Conservation (phyloP, 1,284 basidiomycete genomes). For the Chiua sp. region DNA sequence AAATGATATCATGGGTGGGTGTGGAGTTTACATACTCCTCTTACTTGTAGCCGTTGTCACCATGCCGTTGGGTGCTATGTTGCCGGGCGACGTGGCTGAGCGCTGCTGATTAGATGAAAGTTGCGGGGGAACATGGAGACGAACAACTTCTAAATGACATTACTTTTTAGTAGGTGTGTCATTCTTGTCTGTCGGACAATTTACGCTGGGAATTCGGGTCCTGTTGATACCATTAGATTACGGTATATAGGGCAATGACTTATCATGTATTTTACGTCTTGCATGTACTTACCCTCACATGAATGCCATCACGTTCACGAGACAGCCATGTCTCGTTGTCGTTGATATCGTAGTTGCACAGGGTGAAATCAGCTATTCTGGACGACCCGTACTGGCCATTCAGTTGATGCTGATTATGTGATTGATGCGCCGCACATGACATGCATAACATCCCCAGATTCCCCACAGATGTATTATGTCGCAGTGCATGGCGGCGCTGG, state of each 20-base stretch:
- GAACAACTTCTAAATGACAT: not conserved
- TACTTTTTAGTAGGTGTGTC: slow-evolving; percentile 14
- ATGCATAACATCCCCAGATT: slow-evolving; percentile 18
- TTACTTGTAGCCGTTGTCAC: slow-evolving; percentile 23
- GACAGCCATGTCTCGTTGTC: slow-evolving; percentile 5
- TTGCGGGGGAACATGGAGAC: not conserved
- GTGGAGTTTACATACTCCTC: slow-evolving; percentile 40
- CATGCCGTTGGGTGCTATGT: slow-evolving; percentile 26
- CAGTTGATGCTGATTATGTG: not conserved
- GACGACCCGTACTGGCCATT: not conserved
- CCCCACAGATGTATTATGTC: slow-evolving; percentile 35
- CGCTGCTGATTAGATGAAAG: slow-evolving; percentile 18
- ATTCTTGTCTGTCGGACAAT: slow-evolving; percentile 14
- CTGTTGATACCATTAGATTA: slow-evolving; percentile 2
- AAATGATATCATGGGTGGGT: slow-evolving; percentile 39
- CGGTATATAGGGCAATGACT: slow-evolving; percentile 2
- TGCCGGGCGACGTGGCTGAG: slow-evolving; percentile 29
- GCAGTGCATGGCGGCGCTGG: slow-evolving; percentile 78
- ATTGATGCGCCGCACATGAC: not conserved
- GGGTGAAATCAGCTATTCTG: not conserved
- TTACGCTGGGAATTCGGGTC: slow-evolving; percentile 6
- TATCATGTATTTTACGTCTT: slow-evolving; percentile 26
- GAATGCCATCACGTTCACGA: slow-evolving; percentile 26
- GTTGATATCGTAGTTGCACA: too few relatives aligned
- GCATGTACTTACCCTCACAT: slow-evolving; percentile 29